Evolutionary conservation across 2,329 filamentous ascomycete genomes (phyloP), one percentile per base, ranked within the genome.

Genomic region (Aspergillus hiratsukae): DNA sequence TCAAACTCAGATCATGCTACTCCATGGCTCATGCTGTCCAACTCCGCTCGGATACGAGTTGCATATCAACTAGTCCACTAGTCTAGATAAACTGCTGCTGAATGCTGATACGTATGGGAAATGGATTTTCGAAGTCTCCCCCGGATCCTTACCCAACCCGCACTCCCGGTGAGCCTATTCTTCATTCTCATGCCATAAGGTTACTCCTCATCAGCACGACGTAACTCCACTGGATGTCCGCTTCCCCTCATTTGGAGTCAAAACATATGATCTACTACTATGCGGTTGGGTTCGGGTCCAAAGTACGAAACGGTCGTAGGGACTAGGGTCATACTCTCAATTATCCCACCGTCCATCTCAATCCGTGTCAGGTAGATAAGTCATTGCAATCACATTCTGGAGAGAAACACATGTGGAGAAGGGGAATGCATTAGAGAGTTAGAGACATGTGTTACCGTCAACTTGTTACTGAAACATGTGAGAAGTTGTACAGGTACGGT

Each of bases 131-230:
- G 11, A 46, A 4, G 27, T 46, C 21, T 46, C 25, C 23, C 51
- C 60, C 62, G 56, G 60, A 66, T 65, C 64, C 48, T 64, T 65
- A 59, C 60, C 65, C 52, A 59, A 61, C 58, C 53, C 17, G 61
- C 55, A 49, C 29, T 51, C 51, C 55, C 68, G 68, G 68, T 71
- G 68, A 69, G 53, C 41, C 52, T 31, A 49, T 52, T 41, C 40
- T 37, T 21, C 21, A 53, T 29, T 48, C 51, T 28, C 28, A 49
- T 53, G 56, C 37, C 58, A 54, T 23, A 4, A 4, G 41, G 9
- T 45, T 23, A 3, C 43, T 46, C 43, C 19, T 46, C n/a, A 21
- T 17, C 10, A 23, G 4, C 11, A 27, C 43, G 11, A 2, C 2
- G 17, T 41, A 37, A 37, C 10, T 27, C 25, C 25, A 5, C 10